Evolutionary conservation across 768 basidiomycete species (phyloP).

Genomic region (Rhodotorula diobovata): DNA sequence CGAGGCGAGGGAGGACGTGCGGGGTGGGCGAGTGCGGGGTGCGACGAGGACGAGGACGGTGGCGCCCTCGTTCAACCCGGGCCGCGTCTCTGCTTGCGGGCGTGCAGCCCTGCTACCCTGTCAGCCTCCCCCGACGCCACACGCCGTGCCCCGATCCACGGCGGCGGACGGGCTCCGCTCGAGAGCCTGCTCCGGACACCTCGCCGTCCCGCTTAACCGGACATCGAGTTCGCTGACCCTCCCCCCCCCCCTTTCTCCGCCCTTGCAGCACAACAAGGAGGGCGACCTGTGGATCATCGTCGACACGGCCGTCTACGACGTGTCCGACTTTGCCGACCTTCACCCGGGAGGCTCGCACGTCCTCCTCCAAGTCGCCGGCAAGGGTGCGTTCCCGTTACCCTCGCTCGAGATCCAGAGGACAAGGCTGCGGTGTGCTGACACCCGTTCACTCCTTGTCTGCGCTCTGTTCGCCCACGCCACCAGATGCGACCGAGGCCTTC

Average conservation of each 20-base stretch:
- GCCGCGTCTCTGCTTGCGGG: too few species aligned
- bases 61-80: too few species aligned
- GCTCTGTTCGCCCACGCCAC: background rate
- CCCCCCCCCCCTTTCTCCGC: too few species aligned
- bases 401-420: too few species aligned
- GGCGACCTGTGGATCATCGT: conserved; percentile 82
- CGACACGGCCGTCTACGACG: conserved; percentile 50
- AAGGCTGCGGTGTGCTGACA: background rate
- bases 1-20: too few species aligned
- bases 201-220: background rate
- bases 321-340: conserved; percentile 70
- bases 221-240: background rate
- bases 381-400: conserved; percentile 47
- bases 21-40: too few species aligned
- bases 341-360: conserved; percentile 80
- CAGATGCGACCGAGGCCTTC: conserved; percentile 65
- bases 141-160: too few species aligned
- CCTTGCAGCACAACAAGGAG: conserved; percentile 65
- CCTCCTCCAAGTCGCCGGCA: conserved; percentile 59
- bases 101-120: too few species aligned
- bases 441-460: background rate
- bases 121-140: too few species aligned
- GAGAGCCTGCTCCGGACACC: background rate
- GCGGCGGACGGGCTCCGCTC: too few species aligned
- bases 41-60: too few species aligned